A percentile compares a stretch with the other conserved stretches of the same genome.
Evolutionary conservation across 2,329 filamentous ascomycete species (phyloP).

Genomic region (Passalora sequoiae): DNA sequence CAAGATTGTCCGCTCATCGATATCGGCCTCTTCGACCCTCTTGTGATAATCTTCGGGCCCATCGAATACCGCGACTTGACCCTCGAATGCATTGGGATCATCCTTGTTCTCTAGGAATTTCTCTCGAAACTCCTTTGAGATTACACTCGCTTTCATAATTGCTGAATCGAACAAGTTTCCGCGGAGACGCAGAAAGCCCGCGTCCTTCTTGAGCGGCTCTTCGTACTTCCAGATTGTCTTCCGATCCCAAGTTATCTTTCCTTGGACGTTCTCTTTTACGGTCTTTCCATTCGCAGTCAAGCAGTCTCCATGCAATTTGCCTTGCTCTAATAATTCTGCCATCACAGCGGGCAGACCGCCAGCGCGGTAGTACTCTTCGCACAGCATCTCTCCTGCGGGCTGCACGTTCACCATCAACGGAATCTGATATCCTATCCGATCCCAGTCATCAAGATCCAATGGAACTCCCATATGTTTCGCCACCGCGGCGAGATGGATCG

Average conservation of each 20-base stretch:
- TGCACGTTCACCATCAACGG: conserved; percentile 53
- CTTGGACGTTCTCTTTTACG: conserved; percentile 41
- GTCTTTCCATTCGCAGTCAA: conserved; percentile 47
- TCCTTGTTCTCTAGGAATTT: conserved; percentile 26
- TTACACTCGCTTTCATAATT: conserved; percentile 31
- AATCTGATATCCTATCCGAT: conserved; percentile 46
- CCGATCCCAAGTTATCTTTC: conserved; percentile 48
- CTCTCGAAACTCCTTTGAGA: conserved; percentile 25
- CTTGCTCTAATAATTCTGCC: conserved; percentile 49
- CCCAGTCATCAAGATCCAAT: conserved; percentile 52
- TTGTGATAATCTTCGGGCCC: conserved; percentile 29
- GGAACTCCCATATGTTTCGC: conserved; percentile 51
- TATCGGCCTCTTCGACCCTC: conserved; percentile 28
- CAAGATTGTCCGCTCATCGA: conserved; percentile 29
- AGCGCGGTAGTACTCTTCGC: conserved; percentile 52
- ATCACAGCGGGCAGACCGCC: conserved; percentile 51
- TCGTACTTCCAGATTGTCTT: conserved; percentile 44
- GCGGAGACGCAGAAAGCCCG: conserved; percentile 42
- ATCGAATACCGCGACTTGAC: conserved; percentile 29
- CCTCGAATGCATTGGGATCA: conserved; percentile 30
- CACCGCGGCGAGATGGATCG: conserved; percentile 52
- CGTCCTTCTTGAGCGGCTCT: conserved; percentile 46
- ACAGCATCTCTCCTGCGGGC: conserved; percentile 49
- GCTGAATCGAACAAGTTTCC: conserved; percentile 32
- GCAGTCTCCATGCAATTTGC: conserved; percentile 41